Base-by-base conservation (phyloP, 2,329 filamentous ascomycete species). In the Torrubiellomyces zombiae region DNA sequence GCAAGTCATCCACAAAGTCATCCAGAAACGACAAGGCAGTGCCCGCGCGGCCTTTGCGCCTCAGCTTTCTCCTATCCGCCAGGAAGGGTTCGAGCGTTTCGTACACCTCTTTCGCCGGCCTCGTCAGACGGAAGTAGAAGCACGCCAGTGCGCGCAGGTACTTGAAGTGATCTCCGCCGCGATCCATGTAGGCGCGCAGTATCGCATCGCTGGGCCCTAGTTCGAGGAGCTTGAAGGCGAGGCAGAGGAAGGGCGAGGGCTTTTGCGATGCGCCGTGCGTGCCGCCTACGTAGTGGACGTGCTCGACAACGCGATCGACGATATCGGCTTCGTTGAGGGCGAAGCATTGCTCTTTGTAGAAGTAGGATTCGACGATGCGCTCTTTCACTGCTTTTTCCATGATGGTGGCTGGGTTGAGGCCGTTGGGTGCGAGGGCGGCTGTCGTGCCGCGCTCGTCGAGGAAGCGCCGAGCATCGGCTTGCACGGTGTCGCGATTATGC, bases 291-390 rank as follows among this genome's bases (percentile, higher is more conserved):
- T 77, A 89, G 24, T 58, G 65, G 23, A 98, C 67, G 51, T 75
- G 65, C 39, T 86, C 77, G 14, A 82, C 78, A 1, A 91, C 85
- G 35, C 89, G 80, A 55, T 94, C 81, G 40, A 93, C 76, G 5
- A 98, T 60, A 50, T 74, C 68, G 26, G 70, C 69, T 46, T 75
- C 72, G 56, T 95, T 98, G 36, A 98, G 64, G 20, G 79, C 89
- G 53, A 95, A 98, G 50, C 89, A 94, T 56, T 94, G 85, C 55
- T 95, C 89, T 53, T 94, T 94, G 78, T 83, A 98, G 59, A 93
- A 98, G 56, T 93, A 91, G 26, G 74, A 81, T 45, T 93, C 83
- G 38, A 85, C 73, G 51, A 98, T 94, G 45, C 89, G 83, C 54
- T 98, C 89, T 45, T 80, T 79, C 36, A 94, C 82, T 20, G 83